Evolutionary conservation across 2,329 filamentous ascomycete genomes (phyloP).

Genomic region (Davidsoniella eucalypti): DNA sequence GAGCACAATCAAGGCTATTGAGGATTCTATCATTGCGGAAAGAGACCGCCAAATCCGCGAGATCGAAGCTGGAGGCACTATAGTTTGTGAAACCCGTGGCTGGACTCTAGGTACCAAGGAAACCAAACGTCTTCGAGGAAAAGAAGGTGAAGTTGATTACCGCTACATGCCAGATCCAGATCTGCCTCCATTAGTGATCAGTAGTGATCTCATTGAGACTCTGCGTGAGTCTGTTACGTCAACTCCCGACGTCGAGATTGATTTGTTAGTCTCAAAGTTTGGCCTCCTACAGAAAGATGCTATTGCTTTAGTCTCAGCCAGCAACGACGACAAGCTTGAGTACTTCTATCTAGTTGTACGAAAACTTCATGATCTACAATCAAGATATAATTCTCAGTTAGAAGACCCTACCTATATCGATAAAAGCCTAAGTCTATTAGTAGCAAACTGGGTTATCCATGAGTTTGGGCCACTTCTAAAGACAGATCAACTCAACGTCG

Average conservation of each 20-base stretch:
- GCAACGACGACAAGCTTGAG: conserved; percentile 63
- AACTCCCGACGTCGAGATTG: conserved; percentile 54
- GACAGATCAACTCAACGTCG: conserved; percentile 26
- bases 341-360: conserved; percentile 60
- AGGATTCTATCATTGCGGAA: conserved; percentile 87
- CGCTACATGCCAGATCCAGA: conserved; percentile 98
- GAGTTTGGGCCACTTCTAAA: conserved; percentile 51
- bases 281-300: conserved; percentile 69
- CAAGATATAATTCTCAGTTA: conserved; percentile 15
- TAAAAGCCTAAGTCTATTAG: conserved; percentile 28
- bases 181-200: conserved; percentile 62
- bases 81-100: conserved; percentile 78
- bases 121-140: conserved; percentile 68
- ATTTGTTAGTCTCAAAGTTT: conserved; percentile 44
- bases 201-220: conserved; percentile 47
- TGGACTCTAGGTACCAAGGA: conserved; percentile 77
- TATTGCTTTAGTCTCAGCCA: conserved; percentile 57
- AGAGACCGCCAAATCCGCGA: conserved; percentile 73
- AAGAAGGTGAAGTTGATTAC: conserved; percentile 95
- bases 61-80: conserved; percentile 54
- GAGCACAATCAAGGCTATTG: conserved; percentile 84
- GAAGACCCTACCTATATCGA: conserved; percentile 16
- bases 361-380: conserved; percentile 22
- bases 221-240: conserved; percentile 48
- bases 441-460: conserved; percentile 55